These are phyloP conservation scores for Mycena vulgaris DNA, from an alignment of 768 basidiomycete genomes.

Conservation along the genomic window DNA sequence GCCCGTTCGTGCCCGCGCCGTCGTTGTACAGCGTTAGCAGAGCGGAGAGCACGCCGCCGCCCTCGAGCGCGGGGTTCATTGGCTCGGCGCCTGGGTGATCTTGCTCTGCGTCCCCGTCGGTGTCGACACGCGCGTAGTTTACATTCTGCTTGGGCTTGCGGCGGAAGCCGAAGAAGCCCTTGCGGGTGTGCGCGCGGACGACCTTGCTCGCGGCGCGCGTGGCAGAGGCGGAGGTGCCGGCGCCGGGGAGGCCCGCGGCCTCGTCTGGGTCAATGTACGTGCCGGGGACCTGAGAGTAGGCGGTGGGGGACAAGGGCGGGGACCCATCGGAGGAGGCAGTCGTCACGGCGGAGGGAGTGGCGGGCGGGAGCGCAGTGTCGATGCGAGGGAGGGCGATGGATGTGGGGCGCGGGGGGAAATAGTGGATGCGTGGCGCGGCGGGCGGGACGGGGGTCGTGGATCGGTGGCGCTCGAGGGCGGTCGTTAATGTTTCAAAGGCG, in stretches of 20 bases:
- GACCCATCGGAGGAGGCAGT: constrained; percentile 36
- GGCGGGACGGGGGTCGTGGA: constrained; percentile 38
- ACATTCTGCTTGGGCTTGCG: constrained; percentile 27
- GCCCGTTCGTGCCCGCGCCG: constrained; percentile 38
- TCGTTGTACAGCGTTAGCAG: constrained; percentile 75
- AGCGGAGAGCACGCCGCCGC: constrained; percentile 75
- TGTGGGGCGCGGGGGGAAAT: constrained; percentile 48
- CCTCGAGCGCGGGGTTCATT: constrained; percentile 40
- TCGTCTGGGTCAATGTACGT: constrained; percentile 76
- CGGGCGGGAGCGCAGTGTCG: constrained; percentile 18
- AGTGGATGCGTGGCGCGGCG: constrained; percentile 43
- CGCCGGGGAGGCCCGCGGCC: constrained; percentile 70
- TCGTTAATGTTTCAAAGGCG: constrained; percentile 64
- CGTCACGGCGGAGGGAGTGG: constrained; percentile 22
- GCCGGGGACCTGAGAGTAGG: constrained; percentile 62
- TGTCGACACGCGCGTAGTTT: constrained; percentile 33
- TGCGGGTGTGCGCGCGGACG: constrained; percentile 60
- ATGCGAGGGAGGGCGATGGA: constrained; percentile 28
- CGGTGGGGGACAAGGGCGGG: constrained; percentile 38
- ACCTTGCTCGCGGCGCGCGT: constrained; percentile 59
- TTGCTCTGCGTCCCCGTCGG: constrained; percentile 43
- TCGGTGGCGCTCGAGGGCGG: constrained; percentile 68
- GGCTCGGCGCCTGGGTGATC: constrained; percentile 29
- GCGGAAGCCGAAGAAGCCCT: constrained; percentile 35
- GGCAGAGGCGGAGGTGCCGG: constrained; percentile 44